phyloP scores from a whole-genome alignment of 768 basidiomycete genomes.

The Zangia roseola region DNA sequence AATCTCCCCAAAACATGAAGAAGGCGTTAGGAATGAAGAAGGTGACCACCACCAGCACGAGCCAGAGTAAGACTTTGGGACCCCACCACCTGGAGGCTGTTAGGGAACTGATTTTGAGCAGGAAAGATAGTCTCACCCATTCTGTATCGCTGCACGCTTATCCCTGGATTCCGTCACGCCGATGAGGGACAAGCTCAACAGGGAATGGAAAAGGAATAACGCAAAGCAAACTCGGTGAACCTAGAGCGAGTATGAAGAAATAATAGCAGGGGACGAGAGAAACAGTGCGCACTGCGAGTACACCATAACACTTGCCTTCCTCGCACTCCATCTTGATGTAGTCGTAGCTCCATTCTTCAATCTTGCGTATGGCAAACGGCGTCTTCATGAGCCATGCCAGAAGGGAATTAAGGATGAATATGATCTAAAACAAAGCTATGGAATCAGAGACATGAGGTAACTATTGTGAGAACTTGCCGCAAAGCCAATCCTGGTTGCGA shows the following conservation, averaged over 20 bases:
- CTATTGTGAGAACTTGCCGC: constrained; percentile 54
- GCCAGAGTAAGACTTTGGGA: constrained; percentile 89
- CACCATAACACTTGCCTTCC: constrained; percentile 92
- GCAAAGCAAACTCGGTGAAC: constrained; percentile 98
- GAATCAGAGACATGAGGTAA: not conserved
- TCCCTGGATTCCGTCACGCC: constrained; percentile 89
- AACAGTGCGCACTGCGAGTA: constrained; percentile 72
- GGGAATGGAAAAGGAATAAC: constrained; percentile 80
- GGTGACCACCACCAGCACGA: constrained; percentile 73
- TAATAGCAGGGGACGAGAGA: not conserved
- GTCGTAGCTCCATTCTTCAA: constrained; percentile 92
- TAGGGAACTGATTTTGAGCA: constrained; percentile 9
- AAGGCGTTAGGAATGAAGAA: constrained; percentile 96
- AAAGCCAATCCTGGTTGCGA: constrained; percentile 95
- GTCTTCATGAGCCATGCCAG: constrained; percentile 97
- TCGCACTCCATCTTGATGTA: constrained; percentile 98
- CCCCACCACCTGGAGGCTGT: constrained; percentile 86
- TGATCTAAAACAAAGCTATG: constrained; percentile 55
- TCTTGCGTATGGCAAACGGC: constrained; percentile 77
- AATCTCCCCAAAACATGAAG: constrained; percentile 99
- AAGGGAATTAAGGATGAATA: constrained; percentile 94
- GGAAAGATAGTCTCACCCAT: constrained; percentile 60
- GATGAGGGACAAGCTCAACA: constrained; percentile 76
- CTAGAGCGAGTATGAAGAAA: constrained; percentile 33
- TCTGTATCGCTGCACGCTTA: constrained; percentile 94